Evolutionary conservation across 208 protist species (phyloP).

Genomic region (Crithidia mellificae): DNA sequence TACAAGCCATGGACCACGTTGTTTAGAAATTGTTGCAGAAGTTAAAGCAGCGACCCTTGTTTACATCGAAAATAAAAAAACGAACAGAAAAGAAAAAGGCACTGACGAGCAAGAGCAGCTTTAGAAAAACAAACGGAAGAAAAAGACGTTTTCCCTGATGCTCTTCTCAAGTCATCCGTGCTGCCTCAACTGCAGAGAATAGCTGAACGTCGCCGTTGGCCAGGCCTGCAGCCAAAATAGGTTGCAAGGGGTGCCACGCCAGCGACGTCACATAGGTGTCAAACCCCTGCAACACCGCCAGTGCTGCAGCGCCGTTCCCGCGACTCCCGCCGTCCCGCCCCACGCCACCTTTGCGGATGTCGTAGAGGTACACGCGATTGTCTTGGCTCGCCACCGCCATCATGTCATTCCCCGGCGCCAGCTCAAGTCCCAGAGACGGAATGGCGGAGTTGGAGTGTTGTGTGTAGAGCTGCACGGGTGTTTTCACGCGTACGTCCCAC

Average conservation of each 20-base stretch:
- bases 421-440: constrained; percentile 52
- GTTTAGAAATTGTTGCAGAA: no score
- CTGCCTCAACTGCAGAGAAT: no score
- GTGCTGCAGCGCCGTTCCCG: no score
- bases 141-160: background rate
- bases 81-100: no score
- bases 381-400: constrained; percentile 83
- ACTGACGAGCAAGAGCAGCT: no score
- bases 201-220: constrained; percentile 32
- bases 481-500: constrained; percentile 70
- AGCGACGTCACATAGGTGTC: constrained; percentile 51
- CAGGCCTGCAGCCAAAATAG: constrained; percentile 57
- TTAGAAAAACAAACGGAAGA: no score
- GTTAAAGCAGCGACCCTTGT: no score
- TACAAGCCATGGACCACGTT: no score
- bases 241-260: constrained; percentile 71
- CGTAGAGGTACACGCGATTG: constrained; percentile 67
- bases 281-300: constrained; percentile 43
- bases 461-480: constrained; percentile 60
- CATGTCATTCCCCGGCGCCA: constrained; percentile 51
- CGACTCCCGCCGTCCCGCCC: no score
- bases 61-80: no score
- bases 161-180: no score
- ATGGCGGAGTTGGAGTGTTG: constrained; percentile 75
- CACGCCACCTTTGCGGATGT: constrained; percentile 38